phyloP scores from a whole-genome alignment of 73 alveolate genomes.

The Uronychia setigera region DNA sequence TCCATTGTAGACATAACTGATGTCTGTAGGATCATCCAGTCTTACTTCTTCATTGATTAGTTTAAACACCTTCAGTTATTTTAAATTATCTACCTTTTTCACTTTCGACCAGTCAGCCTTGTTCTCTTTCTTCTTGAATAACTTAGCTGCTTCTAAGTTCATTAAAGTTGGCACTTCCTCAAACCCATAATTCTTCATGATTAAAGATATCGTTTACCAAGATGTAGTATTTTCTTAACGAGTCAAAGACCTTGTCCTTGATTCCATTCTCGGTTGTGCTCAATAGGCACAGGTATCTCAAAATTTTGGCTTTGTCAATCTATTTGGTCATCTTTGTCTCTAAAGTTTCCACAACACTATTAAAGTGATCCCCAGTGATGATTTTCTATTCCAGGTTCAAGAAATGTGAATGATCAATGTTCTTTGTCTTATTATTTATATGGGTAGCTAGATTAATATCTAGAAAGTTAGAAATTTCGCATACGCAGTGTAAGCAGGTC shows the following conservation, averaged over 20 bases:
- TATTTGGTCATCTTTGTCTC: constrained; percentile 55
- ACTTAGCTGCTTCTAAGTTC: too few species aligned
- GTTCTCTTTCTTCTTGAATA: too few species aligned
- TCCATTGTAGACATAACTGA: constrained; percentile 74
- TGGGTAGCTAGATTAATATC: constrained; percentile 55
- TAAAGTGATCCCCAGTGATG: constrained; percentile 49
- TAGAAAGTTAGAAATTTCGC: background rate
- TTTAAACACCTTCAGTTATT: constrained; percentile 62
- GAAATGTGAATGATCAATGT: constrained; percentile 41
- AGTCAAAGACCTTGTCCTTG: constrained; percentile 42
- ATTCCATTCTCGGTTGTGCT: constrained; percentile 56
- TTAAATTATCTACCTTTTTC: constrained; percentile 41
- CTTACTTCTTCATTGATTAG: constrained; percentile 59
- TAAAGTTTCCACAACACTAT: constrained; percentile 17
- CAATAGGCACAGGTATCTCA: constrained; percentile 40
- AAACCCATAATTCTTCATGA: constrained; percentile 51
- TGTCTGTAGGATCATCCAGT: constrained; percentile 65
- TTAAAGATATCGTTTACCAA: background rate
- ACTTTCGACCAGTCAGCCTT: constrained; percentile 28
- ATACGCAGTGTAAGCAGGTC: constrained; percentile 49
- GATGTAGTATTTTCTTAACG: constrained; percentile 39
- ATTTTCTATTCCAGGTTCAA: constrained; percentile 46
- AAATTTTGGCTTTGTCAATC: constrained; percentile 30
- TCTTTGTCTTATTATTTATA: constrained; percentile 32
- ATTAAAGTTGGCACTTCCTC: constrained; percentile 50